Base-by-base conservation (phyloP, 441 rosid genomes). In the Viola pubescens region DNA sequence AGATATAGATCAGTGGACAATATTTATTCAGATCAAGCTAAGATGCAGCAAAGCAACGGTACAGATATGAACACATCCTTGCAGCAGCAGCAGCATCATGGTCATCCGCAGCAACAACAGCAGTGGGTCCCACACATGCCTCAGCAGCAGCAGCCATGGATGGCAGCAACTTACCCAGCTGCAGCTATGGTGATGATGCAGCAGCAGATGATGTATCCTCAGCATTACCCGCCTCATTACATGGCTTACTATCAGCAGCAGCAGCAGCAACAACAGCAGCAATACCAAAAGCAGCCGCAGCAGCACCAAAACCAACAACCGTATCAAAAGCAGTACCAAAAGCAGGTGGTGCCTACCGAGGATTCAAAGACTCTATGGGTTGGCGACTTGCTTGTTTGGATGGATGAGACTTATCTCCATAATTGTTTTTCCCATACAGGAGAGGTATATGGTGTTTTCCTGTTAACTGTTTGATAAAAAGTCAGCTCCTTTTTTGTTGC, bases 351-450 rank as follows among this genome's bases (percentile, higher is more conserved):
- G 48, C 70, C 83, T 4, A 62, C 69, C 58, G 83, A 81, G 7
- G 98, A 88, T 76, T 77, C 81, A 58, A 84, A 82, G 73, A 81
- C 94, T 11, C 59, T 91, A 48, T 91, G 98, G 98, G 83, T 87
- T 26, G 98, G 98, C 49, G 97, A 91, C 77, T 85, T 91, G 85
- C 87, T 80, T 73, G 91, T 81, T 48, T 91, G 98, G 98, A 89
- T 91, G 98, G 97, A 91, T 59, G 98, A 91, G 81, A 80, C 59
- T 61, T 89, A 91, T 62, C 87, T 89, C 42, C 91, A 91, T 52
- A 80, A 60, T 68, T 85, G 87, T 61, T 91, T 91, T 63, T 81
- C 77, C 72, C 77, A 80, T 42, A 68, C 85, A 8, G 94, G 94
- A 65, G 94, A 89, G 97, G 97, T 91, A 19, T 60, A 38, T 11